Evolutionary conservation across 805 yeast genomes (phyloP).

Genomic region (Citeromyces matritensis): DNA sequence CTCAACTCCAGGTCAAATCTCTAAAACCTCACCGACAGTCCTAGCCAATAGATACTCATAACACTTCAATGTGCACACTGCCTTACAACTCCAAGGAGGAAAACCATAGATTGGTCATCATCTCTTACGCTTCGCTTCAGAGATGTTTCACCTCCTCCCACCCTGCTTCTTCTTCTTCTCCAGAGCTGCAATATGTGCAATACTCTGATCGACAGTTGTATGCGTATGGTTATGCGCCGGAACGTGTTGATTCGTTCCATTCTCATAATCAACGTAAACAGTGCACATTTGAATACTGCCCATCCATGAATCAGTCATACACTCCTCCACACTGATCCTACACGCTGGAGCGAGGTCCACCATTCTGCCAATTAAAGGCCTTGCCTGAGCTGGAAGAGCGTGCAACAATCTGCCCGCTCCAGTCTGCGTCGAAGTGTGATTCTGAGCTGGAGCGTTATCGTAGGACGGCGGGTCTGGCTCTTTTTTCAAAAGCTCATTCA

Average conservation of each 20-base stretch:
- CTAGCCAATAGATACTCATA: too few species aligned
- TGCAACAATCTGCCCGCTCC: slow-evolving; percentile 62
- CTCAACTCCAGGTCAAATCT: too few species aligned
- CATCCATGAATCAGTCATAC: slow-evolving; percentile 62
- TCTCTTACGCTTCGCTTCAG: too few species aligned
- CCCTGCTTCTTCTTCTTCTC: slow-evolving; percentile 63
- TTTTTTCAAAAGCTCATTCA: slow-evolving; percentile 43
- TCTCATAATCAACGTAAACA: slow-evolving; percentile 22
- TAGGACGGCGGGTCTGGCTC: slow-evolving; percentile 32
- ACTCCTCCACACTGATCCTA: slow-evolving; percentile 67
- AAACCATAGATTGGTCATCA: too few species aligned
- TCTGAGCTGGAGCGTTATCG: slow-evolving; percentile 4
- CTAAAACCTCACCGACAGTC: too few species aligned
- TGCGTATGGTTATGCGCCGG: slow-evolving; percentile 57
- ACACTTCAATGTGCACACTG: too few species aligned
- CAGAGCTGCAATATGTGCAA: slow-evolving; percentile 88
- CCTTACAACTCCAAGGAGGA: too few species aligned
- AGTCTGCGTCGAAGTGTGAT: slow-evolving; percentile 49
- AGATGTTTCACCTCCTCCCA: slow-evolving; percentile 4
- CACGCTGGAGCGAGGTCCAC: slow-evolving; percentile 79
- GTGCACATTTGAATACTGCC: slow-evolving; percentile 55
- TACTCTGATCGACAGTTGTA: slow-evolving; percentile 82
- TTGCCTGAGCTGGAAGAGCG: slow-evolving; percentile 58
- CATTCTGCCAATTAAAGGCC: slow-evolving; percentile 59
- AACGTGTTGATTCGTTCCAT: slow-evolving; percentile 15